Base-by-base conservation (phyloP, 768 basidiomycete species). In the Ramaria sp. region DNA sequence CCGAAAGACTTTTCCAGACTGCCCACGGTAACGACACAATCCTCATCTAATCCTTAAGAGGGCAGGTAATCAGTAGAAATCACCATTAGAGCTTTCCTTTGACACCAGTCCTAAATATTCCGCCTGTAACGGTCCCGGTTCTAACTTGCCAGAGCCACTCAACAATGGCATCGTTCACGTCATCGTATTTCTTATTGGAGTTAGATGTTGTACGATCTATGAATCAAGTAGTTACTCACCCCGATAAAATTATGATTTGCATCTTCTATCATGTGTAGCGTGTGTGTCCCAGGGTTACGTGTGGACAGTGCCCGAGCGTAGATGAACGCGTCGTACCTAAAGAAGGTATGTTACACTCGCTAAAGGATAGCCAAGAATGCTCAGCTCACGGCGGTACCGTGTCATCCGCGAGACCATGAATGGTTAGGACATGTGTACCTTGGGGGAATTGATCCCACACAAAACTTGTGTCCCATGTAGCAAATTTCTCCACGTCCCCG, bases 241-340 rank as follows among this genome's bases (percentile, higher is more conserved):
- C 82, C 79, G 22, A 78, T 80, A 61, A 82, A 85, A 66, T 89
- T 90, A 63, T 90, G 88, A 68, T 88, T 86, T 7, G 82, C 85
- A 42, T 75, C 76, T 64, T 90, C 88, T 37, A 88, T 68, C 24
- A 84, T 69, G 62, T 82, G 76, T 24, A 90, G 69, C 16, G 72
- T 81, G 63, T 88, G 85, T 6, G 84, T 86, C 45, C 86, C 88
- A 20, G 81, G 77, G 13, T 61, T 60, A 54, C 85, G 74, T 30
- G 66, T 61, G 28, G 81, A 75, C 44, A 86, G 71, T 1, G 78
- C 78, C 15, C 76, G 71, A 1, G 82, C 76, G 55, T 87, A 88
- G 39, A 88, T 81, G 58, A 81, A 54, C 0, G 81, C 84, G 62
- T 90, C 87, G 62, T 81, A 84, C 43, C 85, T 88, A 61, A n/a